These are phyloP conservation scores for Jimgerdemannia flammicorona DNA, from an alignment of 192 early-diverging fungal genomes.

Conservation along the genomic window DNA sequence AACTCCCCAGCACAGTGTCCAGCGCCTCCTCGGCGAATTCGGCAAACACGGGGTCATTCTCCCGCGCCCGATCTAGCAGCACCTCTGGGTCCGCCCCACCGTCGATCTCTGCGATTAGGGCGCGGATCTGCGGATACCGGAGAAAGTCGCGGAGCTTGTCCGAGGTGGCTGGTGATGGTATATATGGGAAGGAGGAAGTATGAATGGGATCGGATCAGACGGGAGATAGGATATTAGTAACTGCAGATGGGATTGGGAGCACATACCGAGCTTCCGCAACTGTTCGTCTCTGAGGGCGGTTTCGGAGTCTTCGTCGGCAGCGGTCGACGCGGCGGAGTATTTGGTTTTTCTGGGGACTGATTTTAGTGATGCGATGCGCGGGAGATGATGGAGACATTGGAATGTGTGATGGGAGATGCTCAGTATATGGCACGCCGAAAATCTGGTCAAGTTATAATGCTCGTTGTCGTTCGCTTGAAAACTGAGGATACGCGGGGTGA, in stretches of 20 bases:
- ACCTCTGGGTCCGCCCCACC: constrained; percentile 12
- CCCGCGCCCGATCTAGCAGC: constrained; percentile 12
- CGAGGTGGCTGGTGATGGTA: constrained; percentile 3
- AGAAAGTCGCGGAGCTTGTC: constrained; percentile 19
- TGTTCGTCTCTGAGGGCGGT: neutral
- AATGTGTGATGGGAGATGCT: too few relatives aligned
- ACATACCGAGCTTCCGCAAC: neutral
- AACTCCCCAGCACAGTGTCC: neutral
- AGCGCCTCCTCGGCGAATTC: constrained; percentile 5
- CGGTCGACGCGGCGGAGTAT: neutral
- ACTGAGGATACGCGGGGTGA: too few relatives aligned
- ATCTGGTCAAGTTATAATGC: too few relatives aligned
- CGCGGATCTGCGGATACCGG: constrained; percentile 16
- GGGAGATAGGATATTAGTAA: too few relatives aligned
- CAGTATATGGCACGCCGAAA: too few relatives aligned
- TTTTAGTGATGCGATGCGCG: too few relatives aligned
- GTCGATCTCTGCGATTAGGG: constrained; percentile 12
- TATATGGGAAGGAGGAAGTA: neutral
- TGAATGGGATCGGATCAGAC: too few relatives aligned
- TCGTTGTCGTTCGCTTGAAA: too few relatives aligned
- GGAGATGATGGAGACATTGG: too few relatives aligned
- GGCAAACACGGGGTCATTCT: constrained; percentile 8
- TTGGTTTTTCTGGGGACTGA: neutral
- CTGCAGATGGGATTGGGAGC: too few relatives aligned
- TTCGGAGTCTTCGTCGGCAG: neutral